Evolutionary conservation across 2,329 filamentous ascomycete genomes (phyloP).

Genomic region (Monilinia fructicola): DNA sequence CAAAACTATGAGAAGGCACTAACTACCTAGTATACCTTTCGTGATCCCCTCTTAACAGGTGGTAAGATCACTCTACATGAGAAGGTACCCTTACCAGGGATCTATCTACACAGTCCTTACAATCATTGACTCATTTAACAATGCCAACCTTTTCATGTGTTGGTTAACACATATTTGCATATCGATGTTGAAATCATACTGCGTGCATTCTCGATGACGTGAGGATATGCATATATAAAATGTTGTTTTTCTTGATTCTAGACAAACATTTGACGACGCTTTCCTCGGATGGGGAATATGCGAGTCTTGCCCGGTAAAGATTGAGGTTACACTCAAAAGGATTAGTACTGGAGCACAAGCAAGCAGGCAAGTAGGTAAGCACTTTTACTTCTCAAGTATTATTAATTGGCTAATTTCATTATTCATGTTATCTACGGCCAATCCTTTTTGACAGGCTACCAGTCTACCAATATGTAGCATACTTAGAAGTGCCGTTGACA

Average conservation of each 20-base stretch:
- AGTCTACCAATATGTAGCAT: constrained; percentile 42
- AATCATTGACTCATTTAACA: not conserved
- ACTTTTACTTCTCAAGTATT: not conserved
- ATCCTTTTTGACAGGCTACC: constrained; percentile 27
- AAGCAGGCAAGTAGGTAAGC: constrained; percentile 6
- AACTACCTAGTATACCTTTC: not conserved
- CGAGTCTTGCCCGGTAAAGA: not conserved
- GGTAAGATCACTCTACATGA: not conserved
- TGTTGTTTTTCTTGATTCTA: not conserved
- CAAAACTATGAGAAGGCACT: not conserved
- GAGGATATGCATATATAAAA: not conserved
- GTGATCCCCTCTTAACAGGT: not conserved
- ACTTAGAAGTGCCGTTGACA: constrained; percentile 46
- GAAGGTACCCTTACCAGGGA: not conserved
- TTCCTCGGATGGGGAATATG: constrained; percentile 11
- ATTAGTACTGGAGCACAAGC: not conserved
- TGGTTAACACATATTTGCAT: not conserved
- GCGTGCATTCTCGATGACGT: not conserved
- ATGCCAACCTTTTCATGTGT: not conserved
- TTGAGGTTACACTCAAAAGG: constrained; percentile 1
- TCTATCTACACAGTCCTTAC: not conserved
- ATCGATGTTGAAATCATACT: not conserved
- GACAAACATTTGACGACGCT: not conserved
- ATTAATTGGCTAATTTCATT: not conserved
- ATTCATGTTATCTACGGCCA: not conserved